Evolutionary conservation across 2,329 filamentous ascomycete genomes (phyloP), one percentile per base, ranked within the genome.

Genomic region (Juglanconis sp.): DNA sequence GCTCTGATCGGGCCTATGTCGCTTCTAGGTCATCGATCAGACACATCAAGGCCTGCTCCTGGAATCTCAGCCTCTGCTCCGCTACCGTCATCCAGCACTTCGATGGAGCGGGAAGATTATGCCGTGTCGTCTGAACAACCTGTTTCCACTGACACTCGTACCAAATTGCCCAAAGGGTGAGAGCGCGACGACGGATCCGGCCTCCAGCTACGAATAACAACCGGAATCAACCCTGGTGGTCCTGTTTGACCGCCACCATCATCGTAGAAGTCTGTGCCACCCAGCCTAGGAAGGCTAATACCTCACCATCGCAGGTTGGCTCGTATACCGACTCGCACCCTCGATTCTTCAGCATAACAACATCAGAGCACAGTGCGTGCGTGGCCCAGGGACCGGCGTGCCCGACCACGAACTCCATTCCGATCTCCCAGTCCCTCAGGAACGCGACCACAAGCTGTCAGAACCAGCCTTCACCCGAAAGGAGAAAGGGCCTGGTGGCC

Each of bases 271-370:
- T 35, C 48, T 50, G 36, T 42, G 51, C 51, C 3, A 32, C 36
- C 13, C 13, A 15, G n/a, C 24, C 9, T 13, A 40, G 24, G 8
- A 10, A 31, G n/a, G 17, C 46, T 61, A 55, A 46, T 40, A 17
- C 30, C 53, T 58, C 50, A 58, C 44, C 44, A 54, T 50, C 36
- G 34, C 32, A 17, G 42, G 36, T 35, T 38, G 35, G 11, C 51
- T 59, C 59, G 59, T 61, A 59, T 59, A 50, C 44, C 44, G 40
- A 50, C 31, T 58, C 50, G 42, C 24, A 13, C 24, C 35, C 48
- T 30, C 36, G 24, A 13, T 6, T 13, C 42, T 34, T n/a, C 17
- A 35, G 38, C 38, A 15, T 24, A 24, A 24, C 31, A 31, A 9
- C 13, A 6, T 5, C 9, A 13, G 13, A 36, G 17, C 34, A 51